Evolutionary conservation across 352 stramenopile species (phyloP).

Genomic region (Albugo candida): DNA sequence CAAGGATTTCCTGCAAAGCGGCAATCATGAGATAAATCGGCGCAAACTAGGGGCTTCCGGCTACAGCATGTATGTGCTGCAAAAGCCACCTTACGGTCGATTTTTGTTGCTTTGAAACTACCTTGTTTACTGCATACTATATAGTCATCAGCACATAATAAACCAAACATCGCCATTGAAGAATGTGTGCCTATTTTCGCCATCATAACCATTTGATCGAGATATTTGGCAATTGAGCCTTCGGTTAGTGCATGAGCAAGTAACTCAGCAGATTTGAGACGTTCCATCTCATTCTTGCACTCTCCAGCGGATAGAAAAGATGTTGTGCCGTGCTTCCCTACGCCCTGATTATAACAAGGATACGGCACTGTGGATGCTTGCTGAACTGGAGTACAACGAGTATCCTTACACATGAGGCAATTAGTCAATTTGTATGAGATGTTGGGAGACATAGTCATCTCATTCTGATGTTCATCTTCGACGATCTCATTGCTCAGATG

Average conservation of each 20-base stretch:
- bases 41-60: slow-evolving; percentile 35
- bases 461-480: no score
- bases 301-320: no score
- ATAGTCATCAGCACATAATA: slow-evolving; percentile 39
- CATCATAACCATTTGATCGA: slow-evolving; percentile 58
- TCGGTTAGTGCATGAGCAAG: slow-evolving; percentile 22
- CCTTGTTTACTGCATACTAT: slow-evolving; percentile 30
- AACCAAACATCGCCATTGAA: slow-evolving; percentile 38
- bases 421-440: slow-evolving; percentile 5
- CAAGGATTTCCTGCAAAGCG: slow-evolving; percentile 46
- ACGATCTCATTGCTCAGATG: no score
- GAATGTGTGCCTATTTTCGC: slow-evolving; percentile 48
- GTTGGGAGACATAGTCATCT: no score
- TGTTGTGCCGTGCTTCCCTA: slow-evolving; percentile 19
- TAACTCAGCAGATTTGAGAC: slow-evolving; percentile 20
- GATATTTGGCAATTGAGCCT: slow-evolving; percentile 18
- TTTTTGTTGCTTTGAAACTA: slow-evolving; percentile 13
- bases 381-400: slow-evolving; percentile 29
- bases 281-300: slow-evolving; percentile 28
- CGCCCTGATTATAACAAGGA: slow-evolving; percentile 27
- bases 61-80: slow-evolving; percentile 51
- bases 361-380: slow-evolving; percentile 37
- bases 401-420: slow-evolving; percentile 37
- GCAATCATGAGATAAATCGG: slow-evolving; percentile 34
- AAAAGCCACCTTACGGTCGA: slow-evolving; percentile 25